phyloP scores from a whole-genome alignment of 2,329 filamentous ascomycete species.

The Cladobotryum protrusum region DNA sequence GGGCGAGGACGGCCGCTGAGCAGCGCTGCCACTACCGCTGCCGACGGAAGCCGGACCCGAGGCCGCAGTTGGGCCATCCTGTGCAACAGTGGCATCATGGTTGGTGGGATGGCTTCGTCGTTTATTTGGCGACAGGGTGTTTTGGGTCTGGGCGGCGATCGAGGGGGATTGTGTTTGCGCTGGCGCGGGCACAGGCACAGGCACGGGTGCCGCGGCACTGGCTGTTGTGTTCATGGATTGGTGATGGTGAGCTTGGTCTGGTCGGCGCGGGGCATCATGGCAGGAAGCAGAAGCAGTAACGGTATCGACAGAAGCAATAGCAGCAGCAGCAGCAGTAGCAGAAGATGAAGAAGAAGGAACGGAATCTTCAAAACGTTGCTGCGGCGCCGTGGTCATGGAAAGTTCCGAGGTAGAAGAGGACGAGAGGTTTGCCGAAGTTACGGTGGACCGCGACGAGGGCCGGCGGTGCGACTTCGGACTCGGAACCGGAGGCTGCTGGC shows the following conservation, averaged over 20 bases:
- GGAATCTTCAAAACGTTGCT: background rate
- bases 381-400: conserved; percentile 4
- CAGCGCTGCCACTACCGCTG: background rate
- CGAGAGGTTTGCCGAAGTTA: background rate
- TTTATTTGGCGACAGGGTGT: conserved; percentile 27
- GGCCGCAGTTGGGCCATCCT: background rate
- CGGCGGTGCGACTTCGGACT: conserved; percentile 10
- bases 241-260: background rate
- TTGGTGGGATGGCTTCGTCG: conserved; percentile 23
- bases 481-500: conserved; percentile 2
- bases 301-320: background rate
- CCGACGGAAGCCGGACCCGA: background rate
- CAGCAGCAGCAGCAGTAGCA: background rate
- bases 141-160: background rate
- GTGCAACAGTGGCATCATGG: background rate
- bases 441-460: conserved; percentile 3
- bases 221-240: background rate
- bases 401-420: conserved; percentile 5
- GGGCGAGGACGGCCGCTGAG: conserved; percentile 18
- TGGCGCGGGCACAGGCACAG: too few relatives aligned
- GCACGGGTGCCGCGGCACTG: too few relatives aligned
- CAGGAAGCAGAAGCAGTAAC: conserved; percentile 2
- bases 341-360: background rate
- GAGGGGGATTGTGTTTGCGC: background rate
- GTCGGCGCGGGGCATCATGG: background rate